Evolutionary conservation across 2,329 filamentous ascomycete species (phyloP), one percentile per base, ranked within the genome.

Genomic region (Pseudogymnoascus sp.): DNA sequence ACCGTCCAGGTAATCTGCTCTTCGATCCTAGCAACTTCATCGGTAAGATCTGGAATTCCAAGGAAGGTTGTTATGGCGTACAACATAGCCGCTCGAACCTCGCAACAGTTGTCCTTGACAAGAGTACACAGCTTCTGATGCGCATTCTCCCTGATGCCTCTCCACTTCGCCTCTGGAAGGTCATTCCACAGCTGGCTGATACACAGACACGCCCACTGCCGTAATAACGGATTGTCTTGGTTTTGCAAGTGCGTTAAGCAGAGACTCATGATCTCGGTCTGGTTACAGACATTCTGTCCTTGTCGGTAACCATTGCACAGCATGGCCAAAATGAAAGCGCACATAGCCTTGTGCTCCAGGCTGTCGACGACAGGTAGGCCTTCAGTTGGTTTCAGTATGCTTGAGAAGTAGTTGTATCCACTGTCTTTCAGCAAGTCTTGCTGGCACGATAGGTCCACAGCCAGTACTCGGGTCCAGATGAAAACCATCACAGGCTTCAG

Each of bases 401-500:
- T 88, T 62, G 95, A 92, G 74, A 99, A 99, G 77, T 99, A 99
- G 71, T 91, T 91, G 72, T 96, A 97, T 6, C 95, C 95, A 71
- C 93, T 96, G 73, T 99, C 95, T 76, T 97, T 97, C 69, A 97
- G 86, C 11, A 99, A 80, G 74, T 99, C 95, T 66, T 88, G 87
- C 75, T 99, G 95, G 72, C 95, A 97, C 1, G 90, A 91, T 65
- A 95, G 87, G 72, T 99, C 95, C 5, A 99, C 95, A 7, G 95
- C 95, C 67, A 99, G 85, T 47, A 99, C 91, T 60, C 95, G 86
- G 5, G 95, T 93, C 95, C 95, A 99, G 67, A 99, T 99, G 75
- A 97, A 99, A 4, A 99, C 93, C 95, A 99, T 97, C 65, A 97
- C 93, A 0, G 95, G 93, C 73, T 97, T 97, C 66, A 99, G 78